These are phyloP conservation scores for Astrothelium macrocarpum DNA, from an alignment of 495 filamentous ascomycete genomes.

Conservation along the genomic window DNA sequence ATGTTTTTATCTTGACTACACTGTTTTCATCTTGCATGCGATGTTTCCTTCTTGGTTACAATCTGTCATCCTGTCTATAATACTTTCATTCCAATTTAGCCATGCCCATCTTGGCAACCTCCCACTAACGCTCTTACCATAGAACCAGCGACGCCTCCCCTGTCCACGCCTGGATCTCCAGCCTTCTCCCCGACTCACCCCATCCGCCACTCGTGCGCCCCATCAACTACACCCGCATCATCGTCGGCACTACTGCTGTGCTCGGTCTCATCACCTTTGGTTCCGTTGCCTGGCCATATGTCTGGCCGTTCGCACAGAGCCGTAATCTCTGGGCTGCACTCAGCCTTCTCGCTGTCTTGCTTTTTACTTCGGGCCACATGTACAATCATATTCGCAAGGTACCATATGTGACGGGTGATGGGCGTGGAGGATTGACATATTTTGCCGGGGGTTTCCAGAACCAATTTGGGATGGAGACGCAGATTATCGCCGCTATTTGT, in stretches of 20 bases:
- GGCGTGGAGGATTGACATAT: slow-evolving; percentile 76
- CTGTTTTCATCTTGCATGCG: too few species aligned
- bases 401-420: slow-evolving; percentile 86
- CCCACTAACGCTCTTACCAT: too few species aligned
- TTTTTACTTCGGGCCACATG: slow-evolving; percentile 97
- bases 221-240: slow-evolving; percentile 72
- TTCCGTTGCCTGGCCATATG: slow-evolving; percentile 68
- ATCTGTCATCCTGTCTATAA: too few species aligned
- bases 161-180: slow-evolving; percentile 66
- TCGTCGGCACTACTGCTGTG: slow-evolving; percentile 53
- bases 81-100: too few species aligned
- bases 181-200: slow-evolving; percentile 64
- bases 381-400: slow-evolving; percentile 97
- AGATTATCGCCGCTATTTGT: slow-evolving; percentile 94
- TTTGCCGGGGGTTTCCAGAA: slow-evolving; percentile 91
- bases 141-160: slow-evolving; percentile 68
- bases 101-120: too few species aligned
- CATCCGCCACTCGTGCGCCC: slow-evolving; percentile 71
- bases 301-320: slow-evolving; percentile 80
- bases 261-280: slow-evolving; percentile 58
- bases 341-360: slow-evolving; percentile 77
- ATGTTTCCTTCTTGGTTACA: too few species aligned
- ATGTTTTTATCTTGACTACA: too few species aligned
- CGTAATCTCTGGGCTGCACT: slow-evolving; percentile 89
- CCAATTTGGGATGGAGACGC: slow-evolving; percentile 92